These are phyloP conservation scores for Fomes fomentarius DNA, from an alignment of 1,284 basidiomycete genomes.

Conservation along the genomic window DNA sequence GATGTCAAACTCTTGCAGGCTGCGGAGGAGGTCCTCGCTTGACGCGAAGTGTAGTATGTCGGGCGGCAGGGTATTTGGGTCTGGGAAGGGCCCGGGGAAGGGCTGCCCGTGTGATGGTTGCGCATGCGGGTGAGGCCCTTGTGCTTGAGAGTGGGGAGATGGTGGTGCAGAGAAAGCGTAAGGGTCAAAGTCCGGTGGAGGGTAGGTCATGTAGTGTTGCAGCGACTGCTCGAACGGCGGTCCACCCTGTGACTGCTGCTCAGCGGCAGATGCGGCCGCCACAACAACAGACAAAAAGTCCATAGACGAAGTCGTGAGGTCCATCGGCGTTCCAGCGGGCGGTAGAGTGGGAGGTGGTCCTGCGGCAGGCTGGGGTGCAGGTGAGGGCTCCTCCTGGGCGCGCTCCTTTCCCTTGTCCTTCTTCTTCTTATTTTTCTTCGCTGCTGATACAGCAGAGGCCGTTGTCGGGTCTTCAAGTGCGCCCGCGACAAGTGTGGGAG, in stretches of 20 bases:
- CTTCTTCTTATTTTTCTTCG: slow-evolving; percentile 44
- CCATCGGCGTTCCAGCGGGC: slow-evolving; percentile 12
- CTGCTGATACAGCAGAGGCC: slow-evolving; percentile 10
- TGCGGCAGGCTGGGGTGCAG: slow-evolving; percentile 22
- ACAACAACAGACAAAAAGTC: slow-evolving; percentile 57
- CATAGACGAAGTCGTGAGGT: slow-evolving; percentile 34
- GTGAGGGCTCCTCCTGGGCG: slow-evolving; percentile 32
- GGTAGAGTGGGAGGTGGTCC: slow-evolving; percentile 12
- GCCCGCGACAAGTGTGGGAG: slow-evolving; percentile 3
- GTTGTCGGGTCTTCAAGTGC: slow-evolving; percentile 1
- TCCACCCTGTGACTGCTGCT: slow-evolving; percentile 7
- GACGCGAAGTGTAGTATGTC: slow-evolving; percentile 59
- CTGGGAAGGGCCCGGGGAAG: slow-evolving; percentile 30
- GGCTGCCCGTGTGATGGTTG: slow-evolving; percentile 18
- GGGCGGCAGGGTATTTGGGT: slow-evolving; percentile 36
- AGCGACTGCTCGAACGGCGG: slow-evolving; percentile 23
- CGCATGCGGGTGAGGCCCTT: slow-evolving; percentile 17
- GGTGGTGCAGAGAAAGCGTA: slow-evolving; percentile 24
- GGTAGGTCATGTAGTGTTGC: slow-evolving; percentile 26
- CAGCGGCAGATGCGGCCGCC: slow-evolving; percentile 35
- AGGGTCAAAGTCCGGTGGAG: slow-evolving; percentile 23
- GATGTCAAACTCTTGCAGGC: slow-evolving; percentile 71
- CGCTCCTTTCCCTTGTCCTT: slow-evolving; percentile 43
- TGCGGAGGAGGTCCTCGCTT: slow-evolving; percentile 74
- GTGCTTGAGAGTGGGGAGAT: neutral